Base-by-base conservation (phyloP, 2,329 filamentous ascomycete species). In the Ophidiomyces ophidiicola region DNA sequence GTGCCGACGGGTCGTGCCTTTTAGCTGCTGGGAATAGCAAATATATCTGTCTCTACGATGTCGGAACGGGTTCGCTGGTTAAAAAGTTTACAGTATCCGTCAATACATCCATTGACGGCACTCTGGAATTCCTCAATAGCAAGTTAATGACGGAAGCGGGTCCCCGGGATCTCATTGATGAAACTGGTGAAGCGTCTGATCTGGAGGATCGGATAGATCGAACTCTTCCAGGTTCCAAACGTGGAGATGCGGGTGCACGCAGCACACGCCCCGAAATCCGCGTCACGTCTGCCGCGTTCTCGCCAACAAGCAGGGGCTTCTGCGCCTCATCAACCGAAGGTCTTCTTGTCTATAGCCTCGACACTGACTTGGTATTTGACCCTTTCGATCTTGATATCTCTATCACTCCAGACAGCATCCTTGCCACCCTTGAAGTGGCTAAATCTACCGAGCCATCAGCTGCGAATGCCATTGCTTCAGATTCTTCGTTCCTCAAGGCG, bases 41-140 rank as follows among this genome's bases (percentile, higher is more conserved):
- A 65, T 94, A 93, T 60, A 94, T 98, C 37, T 96, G 90, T 57
- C 62, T 98, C 42, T 98, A 98, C 63, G 88, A 92, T n/a, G 84
- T 93, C 21, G 78, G 78, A 42, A 93, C 88, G 0, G 86, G 90
- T 58, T 85, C 90, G 0, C 67, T 98, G 7, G 68, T 96, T 41
- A 94, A 92, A 59, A 94, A 94, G 57, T 98, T 82, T 56, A 94
- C 88, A 1, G 87, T 96, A 53, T 93, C 84, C 50, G 76, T 94
- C 53, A 98, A 98, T 60, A 69, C 94, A n/a, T 93, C 87, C 1
- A 68, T 98, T 2, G 87, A 93, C 14, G 90, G 90, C 32, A 98
- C 90, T 1, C 88, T 96, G 55, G 90, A 98, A 58, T 94, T 93
- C 60, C 72, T 98, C 48, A 96, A 94, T 70, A 94, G 85, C 66